Percentiles rank a stretch among this genome's conserved stretches.
These are phyloP conservation scores for Physcomitrium patens DNA, from an alignment of 225 moss, liverwort and hornwort species.

Conservation along the genomic window DNA sequence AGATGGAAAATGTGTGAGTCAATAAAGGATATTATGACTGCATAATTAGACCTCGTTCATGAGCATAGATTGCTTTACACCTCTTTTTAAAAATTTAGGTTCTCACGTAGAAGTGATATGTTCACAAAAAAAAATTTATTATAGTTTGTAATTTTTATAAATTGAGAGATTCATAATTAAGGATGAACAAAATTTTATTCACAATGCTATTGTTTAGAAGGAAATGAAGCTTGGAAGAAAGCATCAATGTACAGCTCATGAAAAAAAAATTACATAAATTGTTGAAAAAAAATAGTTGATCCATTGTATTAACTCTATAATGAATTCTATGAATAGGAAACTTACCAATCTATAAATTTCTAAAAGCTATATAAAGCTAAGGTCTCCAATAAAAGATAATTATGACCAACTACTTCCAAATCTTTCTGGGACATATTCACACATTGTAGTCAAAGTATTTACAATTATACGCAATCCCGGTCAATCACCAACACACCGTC, in stretches of 20 bases:
- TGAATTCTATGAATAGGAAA: neutral
- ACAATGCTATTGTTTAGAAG: neutral
- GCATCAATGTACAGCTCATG: neutral
- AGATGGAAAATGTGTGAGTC: too few relatives aligned
- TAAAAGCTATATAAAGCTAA: slow-evolving; percentile 76
- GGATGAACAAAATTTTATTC: neutral
- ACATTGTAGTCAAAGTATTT: slow-evolving; percentile 64
- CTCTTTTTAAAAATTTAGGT: too few relatives aligned
- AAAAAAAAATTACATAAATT: neutral
- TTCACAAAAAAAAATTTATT: too few relatives aligned
- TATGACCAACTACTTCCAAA: slow-evolving; percentile 65
- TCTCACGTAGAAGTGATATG: too few relatives aligned
- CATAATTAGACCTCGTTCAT: too few relatives aligned
- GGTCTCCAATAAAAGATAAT: slow-evolving; percentile 61
- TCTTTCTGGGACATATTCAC: slow-evolving; percentile 80
- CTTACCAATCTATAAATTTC: slow-evolving; percentile 67
- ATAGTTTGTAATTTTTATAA: too few relatives aligned
- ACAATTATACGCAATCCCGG: slow-evolving; percentile 60
- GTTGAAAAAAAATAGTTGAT: neutral
- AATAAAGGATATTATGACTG: too few relatives aligned
- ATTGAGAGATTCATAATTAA: neutral
- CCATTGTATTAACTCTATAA: neutral
- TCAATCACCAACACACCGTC: slow-evolving; percentile 71
- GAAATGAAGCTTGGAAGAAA: neutral
- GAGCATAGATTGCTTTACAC: too few relatives aligned